Evolutionary conservation across 345 rosid genomes (phyloP).

Genomic region (Acer yangbiense): DNA sequence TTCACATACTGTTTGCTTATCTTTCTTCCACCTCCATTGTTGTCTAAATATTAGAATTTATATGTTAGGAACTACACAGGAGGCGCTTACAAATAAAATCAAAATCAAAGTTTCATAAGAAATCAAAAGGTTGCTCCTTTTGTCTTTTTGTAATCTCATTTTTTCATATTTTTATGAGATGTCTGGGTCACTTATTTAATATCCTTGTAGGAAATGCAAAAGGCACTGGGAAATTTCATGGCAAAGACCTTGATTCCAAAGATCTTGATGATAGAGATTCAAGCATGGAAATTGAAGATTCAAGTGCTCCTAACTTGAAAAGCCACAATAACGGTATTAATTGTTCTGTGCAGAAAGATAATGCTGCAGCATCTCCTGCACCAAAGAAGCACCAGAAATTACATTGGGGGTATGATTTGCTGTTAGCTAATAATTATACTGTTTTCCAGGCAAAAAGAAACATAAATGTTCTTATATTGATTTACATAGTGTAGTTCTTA

Average conservation of each 20-base stretch:
- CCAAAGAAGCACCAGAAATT: slow-evolving; percentile 57
- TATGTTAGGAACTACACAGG: slow-evolving; percentile 65
- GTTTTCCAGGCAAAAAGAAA: background rate
- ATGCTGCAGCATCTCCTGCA: slow-evolving; percentile 16
- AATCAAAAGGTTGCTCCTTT: slow-evolving; percentile 42
- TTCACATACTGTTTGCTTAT: background rate
- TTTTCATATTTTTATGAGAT: background rate
- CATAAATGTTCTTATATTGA: background rate
- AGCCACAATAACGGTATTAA: slow-evolving; percentile 11
- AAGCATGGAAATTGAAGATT: slow-evolving; percentile 22
- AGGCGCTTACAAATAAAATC: slow-evolving; percentile 67
- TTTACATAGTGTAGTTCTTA: slow-evolving; percentile 4
- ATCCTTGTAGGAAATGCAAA: slow-evolving; percentile 21
- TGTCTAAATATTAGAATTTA: background rate
- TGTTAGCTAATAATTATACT: background rate
- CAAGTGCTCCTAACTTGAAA: slow-evolving; percentile 19
- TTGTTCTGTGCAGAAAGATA: slow-evolving; percentile 24
- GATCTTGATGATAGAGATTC: slow-evolving; percentile 22
- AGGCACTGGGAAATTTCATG: slow-evolving; percentile 18
- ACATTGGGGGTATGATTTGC: slow-evolving; percentile 63
- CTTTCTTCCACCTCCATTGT: background rate
- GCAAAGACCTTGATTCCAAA: slow-evolving; percentile 19
- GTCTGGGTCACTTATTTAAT: slow-evolving; percentile 11
- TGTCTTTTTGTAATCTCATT: background rate
- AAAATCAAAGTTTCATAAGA: slow-evolving; percentile 46